These are phyloP conservation scores for Tuber melanosporum DNA, from an alignment of 495 filamentous ascomycete species.

Conservation along the genomic window DNA sequence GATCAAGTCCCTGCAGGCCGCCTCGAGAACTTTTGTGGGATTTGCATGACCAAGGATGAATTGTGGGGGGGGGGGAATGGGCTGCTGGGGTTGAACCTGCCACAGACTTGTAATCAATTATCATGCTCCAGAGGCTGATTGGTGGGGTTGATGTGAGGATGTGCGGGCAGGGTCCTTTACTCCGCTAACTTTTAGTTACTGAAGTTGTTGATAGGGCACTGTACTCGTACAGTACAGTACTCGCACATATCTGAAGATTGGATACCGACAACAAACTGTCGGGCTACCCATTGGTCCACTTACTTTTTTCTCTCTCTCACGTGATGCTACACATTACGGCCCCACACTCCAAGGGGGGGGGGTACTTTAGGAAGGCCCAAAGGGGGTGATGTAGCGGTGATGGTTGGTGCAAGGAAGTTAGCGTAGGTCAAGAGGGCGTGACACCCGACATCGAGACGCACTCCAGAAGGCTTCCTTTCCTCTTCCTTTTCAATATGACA, in stretches of 20 bases:
- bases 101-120: slow-evolving; percentile 13
- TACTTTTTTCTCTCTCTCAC: background rate
- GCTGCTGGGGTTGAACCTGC: background rate
- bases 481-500: background rate
- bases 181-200: background rate
- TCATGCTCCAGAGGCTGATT: slow-evolving; percentile 13
- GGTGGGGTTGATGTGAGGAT: slow-evolving; percentile 18
- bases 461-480: background rate
- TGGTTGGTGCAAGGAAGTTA: background rate
- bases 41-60: background rate
- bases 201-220: background rate
- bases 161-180: background rate
- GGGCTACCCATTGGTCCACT: background rate
- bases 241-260: background rate
- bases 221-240: no score
- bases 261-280: background rate
- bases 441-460: background rate
- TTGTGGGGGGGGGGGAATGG: background rate
- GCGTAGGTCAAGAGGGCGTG: background rate
- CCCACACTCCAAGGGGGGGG: background rate
- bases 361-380: background rate
- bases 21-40: background rate
- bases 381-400: background rate
- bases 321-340: background rate
- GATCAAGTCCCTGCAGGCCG: slow-evolving; percentile 7